Percentiles rank a stretch among this genome's conserved stretches.
phyloP scores from a whole-genome alignment of 148 eudicot genomes.

The Diospyros kaki region DNA sequence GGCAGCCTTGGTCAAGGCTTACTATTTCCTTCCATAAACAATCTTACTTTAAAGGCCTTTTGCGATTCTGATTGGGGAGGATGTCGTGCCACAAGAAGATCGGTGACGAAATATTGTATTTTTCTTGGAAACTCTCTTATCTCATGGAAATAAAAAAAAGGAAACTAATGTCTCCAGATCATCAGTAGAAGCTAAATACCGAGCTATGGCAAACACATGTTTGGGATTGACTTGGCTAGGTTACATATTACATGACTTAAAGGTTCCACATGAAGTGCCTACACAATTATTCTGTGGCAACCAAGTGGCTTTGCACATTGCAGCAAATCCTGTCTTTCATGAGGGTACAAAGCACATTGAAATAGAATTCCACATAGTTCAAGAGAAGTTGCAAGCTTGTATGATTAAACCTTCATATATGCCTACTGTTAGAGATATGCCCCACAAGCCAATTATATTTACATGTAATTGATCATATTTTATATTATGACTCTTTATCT shows the following conservation, averaged over 20 bases:
- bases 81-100: neutral
- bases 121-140: too few species aligned
- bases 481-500: too few species aligned
- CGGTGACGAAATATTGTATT: neutral
- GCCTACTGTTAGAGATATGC: too few species aligned
- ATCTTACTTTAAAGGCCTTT: neutral
- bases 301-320: constrained; percentile 5
- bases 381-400: neutral
- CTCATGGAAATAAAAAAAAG: neutral
- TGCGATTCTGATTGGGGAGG: constrained; percentile 10
- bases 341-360: neutral
- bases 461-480: too few species aligned
- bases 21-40: neutral
- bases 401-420: neutral
- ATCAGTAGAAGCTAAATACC: neutral
- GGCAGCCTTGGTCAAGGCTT: neutral
- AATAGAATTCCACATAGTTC: neutral
- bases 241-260: neutral
- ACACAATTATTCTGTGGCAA: constrained; percentile 3
- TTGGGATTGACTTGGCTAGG: constrained; percentile 1
- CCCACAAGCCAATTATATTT: too few species aligned
- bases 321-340: neutral
- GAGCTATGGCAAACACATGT: constrained; percentile 6
- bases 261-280: neutral
- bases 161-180: neutral